Evolutionary conservation across 169 alveolate species (phyloP).

Genomic region (Plasmodium sp.): DNA sequence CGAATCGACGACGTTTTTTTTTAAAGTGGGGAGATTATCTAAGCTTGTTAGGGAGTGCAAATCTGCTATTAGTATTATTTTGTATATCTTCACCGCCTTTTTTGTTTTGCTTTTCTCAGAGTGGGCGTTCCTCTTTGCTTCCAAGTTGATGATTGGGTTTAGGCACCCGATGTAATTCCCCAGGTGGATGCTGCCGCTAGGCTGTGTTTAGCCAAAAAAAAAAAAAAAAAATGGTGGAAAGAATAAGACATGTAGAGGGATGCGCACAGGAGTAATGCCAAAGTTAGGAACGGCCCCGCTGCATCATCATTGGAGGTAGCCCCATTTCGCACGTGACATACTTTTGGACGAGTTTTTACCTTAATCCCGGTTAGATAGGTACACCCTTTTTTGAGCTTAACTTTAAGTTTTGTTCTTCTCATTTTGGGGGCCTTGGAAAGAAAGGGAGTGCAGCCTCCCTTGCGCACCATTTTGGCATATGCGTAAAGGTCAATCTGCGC

Average conservation of each 20-base stretch:
- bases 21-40: conserved; percentile 24
- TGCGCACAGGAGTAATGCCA: not conserved
- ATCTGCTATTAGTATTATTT: conserved; percentile 61
- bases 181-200: conserved; percentile 58
- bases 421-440: not conserved
- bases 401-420: not conserved
- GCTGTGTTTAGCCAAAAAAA: conserved; percentile 4
- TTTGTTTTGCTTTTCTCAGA: not conserved
- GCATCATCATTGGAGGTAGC: not conserved
- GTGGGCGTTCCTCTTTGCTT: not conserved
- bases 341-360: not conserved
- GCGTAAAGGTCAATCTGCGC: not conserved
- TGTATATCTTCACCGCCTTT: not conserved
- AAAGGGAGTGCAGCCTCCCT: not conserved
- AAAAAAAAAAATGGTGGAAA: not conserved
- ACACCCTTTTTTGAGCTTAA: conserved; percentile 17
- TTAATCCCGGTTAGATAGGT: conserved; percentile 63
- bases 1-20: conserved; percentile 17
- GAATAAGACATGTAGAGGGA: not conserved
- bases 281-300: not conserved
- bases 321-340: not conserved
- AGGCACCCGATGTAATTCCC: conserved; percentile 71
- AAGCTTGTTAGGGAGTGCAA: conserved; percentile 43
- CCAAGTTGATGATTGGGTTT: conserved; percentile 47
- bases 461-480: not conserved